phyloP scores from a whole-genome alignment of 768 basidiomycete genomes.

The Clavulina sp. region DNA sequence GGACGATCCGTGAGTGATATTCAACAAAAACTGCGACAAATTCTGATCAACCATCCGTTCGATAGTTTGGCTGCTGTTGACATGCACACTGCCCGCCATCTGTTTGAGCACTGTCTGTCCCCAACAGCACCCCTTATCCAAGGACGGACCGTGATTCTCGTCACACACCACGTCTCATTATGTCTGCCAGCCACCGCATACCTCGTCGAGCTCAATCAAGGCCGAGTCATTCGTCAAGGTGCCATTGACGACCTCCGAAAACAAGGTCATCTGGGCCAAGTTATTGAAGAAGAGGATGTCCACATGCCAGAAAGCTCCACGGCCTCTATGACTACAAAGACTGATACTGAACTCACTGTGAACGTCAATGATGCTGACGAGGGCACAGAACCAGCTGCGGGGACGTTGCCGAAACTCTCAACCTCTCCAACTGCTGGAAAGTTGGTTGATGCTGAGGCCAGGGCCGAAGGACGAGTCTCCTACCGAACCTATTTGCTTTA shows the following conservation, averaged over 20 bases:
- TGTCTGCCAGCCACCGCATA: constrained; percentile 52
- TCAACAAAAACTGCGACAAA: background rate
- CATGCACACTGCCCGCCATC: constrained; percentile 57
- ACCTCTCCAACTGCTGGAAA: constrained; percentile 24
- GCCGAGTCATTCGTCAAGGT: constrained; percentile 33
- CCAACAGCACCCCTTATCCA: constrained; percentile 41
- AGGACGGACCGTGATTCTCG: constrained; percentile 57
- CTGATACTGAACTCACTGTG: constrained; percentile 21
- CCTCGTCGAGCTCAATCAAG: constrained; percentile 42
- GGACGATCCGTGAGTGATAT: constrained; percentile 45
- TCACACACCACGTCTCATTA: constrained; percentile 66
- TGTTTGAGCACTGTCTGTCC: constrained; percentile 37
- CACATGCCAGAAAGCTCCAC: constrained; percentile 16
- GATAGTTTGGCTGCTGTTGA: constrained; percentile 49
- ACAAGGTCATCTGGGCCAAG: constrained; percentile 26
- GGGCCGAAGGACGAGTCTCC: constrained; percentile 50
- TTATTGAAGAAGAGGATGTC: constrained; percentile 33
- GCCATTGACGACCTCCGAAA: constrained; percentile 30
- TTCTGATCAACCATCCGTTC: constrained; percentile 9
- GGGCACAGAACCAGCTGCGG: background rate
- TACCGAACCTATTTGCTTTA: constrained; percentile 43
- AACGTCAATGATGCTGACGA: constrained; percentile 7
- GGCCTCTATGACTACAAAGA: constrained; percentile 13
- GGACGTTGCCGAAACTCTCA: background rate
- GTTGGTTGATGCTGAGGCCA: constrained; percentile 41